These are phyloP conservation scores for Cylindricascospora bacillispora DNA, from an alignment of 1,139 yeast species.

Conservation along the genomic window DNA sequence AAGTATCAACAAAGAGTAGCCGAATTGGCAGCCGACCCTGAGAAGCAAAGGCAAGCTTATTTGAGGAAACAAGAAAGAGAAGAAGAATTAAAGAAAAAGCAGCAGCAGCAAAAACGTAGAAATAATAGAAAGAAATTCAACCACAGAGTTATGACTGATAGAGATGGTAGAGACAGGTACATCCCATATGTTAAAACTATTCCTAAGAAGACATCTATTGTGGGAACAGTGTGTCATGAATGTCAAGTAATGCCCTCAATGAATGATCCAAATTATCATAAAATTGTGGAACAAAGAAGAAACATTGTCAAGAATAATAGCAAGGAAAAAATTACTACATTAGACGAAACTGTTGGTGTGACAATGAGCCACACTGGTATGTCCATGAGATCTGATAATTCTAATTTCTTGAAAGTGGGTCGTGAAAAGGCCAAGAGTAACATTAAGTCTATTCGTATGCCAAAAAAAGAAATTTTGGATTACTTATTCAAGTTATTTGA, in stretches of 20 bases:
- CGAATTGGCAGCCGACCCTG: constrained; percentile 29
- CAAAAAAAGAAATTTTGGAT: constrained; percentile 83
- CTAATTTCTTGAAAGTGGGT: constrained; percentile 46
- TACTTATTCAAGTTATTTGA: constrained; percentile 79
- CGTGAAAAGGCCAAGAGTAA: constrained; percentile 32
- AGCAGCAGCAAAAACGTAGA: constrained; percentile 23
- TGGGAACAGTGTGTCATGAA: constrained; percentile 87
- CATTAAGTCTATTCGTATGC: constrained; percentile 82
- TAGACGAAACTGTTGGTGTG: constrained; percentile 80
- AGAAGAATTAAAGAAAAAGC: constrained; percentile 29
- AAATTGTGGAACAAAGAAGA: constrained; percentile 44
- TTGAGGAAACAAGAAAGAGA: constrained; percentile 27
- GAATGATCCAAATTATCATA: constrained; percentile 54
- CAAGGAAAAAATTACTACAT: constrained; percentile 65
- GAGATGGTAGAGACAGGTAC: constrained; percentile 35
- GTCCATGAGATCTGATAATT: constrained; percentile 53
- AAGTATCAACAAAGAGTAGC: constrained; percentile 47
- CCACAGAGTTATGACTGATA: constrained; percentile 29
- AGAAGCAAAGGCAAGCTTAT: constrained; percentile 31
- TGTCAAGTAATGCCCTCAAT: constrained; percentile 77
- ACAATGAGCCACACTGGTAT: constrained; percentile 78
- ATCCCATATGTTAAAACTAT: constrained; percentile 69
- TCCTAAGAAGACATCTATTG: constrained; percentile 72
- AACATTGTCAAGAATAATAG: constrained; percentile 31
- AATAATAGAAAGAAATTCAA: constrained; percentile 24